phyloP scores from a whole-genome alignment of 73 alveolate species.

The Paramecium sexaurelia region DNA sequence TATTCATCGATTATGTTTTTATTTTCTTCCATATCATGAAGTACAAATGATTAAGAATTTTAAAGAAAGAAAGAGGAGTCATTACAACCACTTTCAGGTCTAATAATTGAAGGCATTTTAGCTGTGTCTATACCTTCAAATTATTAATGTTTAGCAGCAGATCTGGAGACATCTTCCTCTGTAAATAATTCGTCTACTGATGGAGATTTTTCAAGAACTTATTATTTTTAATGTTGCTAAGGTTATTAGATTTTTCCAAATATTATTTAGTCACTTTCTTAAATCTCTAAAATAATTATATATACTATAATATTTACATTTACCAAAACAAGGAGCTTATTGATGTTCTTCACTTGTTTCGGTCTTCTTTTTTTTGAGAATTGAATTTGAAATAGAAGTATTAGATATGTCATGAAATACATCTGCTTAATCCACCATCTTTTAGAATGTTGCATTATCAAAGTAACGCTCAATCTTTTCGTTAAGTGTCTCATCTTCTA shows the following conservation, averaged over 20 bases:
- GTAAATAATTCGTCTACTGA: slow-evolving; percentile 33
- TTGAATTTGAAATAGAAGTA: slow-evolving; percentile 36
- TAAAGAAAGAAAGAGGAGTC: slow-evolving; percentile 74
- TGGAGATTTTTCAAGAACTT: slow-evolving; percentile 44
- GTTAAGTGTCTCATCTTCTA: slow-evolving; percentile 80
- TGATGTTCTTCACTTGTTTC: slow-evolving; percentile 47
- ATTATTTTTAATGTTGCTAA: not conserved
- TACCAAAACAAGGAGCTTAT: slow-evolving; percentile 56
- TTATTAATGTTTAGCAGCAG: slow-evolving; percentile 69
- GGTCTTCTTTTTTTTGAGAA: slow-evolving; percentile 32
- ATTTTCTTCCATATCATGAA: slow-evolving; percentile 72
- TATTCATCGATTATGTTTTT: slow-evolving; percentile 89
- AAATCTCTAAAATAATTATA: not conserved
- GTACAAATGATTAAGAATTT: slow-evolving; percentile 65
- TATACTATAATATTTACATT: not conserved
- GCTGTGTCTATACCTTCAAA: slow-evolving; percentile 72
- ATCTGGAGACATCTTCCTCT: slow-evolving; percentile 51
- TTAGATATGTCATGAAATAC: slow-evolving; percentile 57
- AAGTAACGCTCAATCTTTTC: slow-evolving; percentile 79
- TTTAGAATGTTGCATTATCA: slow-evolving; percentile 84
- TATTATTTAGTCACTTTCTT: slow-evolving; percentile 38
- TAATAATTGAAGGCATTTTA: slow-evolving; percentile 77
- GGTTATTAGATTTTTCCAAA: slow-evolving; percentile 19
- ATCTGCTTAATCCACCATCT: slow-evolving; percentile 90
- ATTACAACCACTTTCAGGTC: slow-evolving; percentile 66